Base-by-base conservation (phyloP, 2,329 filamentous ascomycete species). In the Emergomyces pasteurianus region DNA sequence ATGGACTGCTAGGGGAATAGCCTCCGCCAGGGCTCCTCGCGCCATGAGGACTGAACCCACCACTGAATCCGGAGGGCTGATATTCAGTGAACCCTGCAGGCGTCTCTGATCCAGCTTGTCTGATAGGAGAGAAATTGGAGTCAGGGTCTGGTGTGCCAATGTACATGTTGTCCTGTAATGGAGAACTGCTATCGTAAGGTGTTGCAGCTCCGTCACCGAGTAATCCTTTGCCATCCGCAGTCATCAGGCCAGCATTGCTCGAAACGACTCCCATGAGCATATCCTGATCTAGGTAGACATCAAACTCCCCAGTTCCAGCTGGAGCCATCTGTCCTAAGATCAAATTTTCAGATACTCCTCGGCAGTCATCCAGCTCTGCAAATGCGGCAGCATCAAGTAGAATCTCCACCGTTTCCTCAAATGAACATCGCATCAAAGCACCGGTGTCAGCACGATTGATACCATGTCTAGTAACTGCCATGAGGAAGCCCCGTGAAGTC, bases 371-470 rank as follows among this genome's bases (percentile, higher is more conserved):
- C 38, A 99, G 82, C 75, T 99, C 94, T 72, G 94, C 94, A 58
- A 90, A 90, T 18, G 91, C 90, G 28, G 94, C 94, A 63, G 94
- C 95, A 72, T 99, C 94, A 23, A 99, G 85, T 59, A 99, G 80
- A 80, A 99, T 99, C 73, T 99, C 95, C 47, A 99, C 94, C 0
- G 94, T 99, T 75, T 99, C 95, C 77, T 99, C 94, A 77, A 99
- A 99, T 1, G 94, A 99, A 81, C 95, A 99, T 74, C 94, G 88
- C 94, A 99, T 99, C 69, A 99, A 82, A 10, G 94, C 95, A 80
- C 94, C 94, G 64, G 95, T 99, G 72, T 99, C 94, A 31, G 92
- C 90, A 69, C 94, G 86, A 79, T 99, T 99, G 79, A 99, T 99
- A 78, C 94, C 94, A 73, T 99, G 94, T 76, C 94, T 89, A 60